Conservation (phyloP, 2,329 filamentous ascomycete genomes). For the Alternaria arborescens region DNA sequence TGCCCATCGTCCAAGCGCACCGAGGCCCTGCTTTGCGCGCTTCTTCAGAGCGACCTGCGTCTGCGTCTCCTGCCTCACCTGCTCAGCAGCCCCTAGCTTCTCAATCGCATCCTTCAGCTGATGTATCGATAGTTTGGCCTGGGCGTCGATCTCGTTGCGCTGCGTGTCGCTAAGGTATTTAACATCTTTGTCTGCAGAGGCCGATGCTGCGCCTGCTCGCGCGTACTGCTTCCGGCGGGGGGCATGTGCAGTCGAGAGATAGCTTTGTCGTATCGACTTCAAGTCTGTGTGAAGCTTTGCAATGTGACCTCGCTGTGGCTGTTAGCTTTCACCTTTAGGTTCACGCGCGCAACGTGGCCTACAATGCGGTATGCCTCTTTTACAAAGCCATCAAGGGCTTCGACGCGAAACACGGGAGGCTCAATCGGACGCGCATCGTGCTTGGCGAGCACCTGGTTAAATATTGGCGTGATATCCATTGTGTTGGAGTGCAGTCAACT, state of each 20-base stretch:
- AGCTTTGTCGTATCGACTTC: slow-evolving; percentile 83
- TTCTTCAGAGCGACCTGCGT: slow-evolving; percentile 75
- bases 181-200: slow-evolving; percentile 54
- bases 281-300: slow-evolving; percentile 81
- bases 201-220: slow-evolving; percentile 37
- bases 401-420: slow-evolving; percentile 52
- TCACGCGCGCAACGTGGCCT: slow-evolving; percentile 48
- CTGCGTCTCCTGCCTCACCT: slow-evolving; percentile 80
- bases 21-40: slow-evolving; percentile 68
- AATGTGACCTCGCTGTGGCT: slow-evolving; percentile 80
- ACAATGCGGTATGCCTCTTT: slow-evolving; percentile 96
- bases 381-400: slow-evolving; percentile 79
- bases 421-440: slow-evolving; percentile 64
- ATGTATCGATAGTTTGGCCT: slow-evolving; percentile 84
- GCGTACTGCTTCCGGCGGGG: slow-evolving; percentile 62
- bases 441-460: slow-evolving; percentile 73
- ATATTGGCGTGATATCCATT: slow-evolving; percentile 71
- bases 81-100: slow-evolving; percentile 81
- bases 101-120: slow-evolving; percentile 85
- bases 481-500: slow-evolving; percentile 25
- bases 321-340: slow-evolving; percentile 34
- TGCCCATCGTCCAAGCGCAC: slow-evolving; percentile 74
- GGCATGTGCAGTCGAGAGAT: slow-evolving; percentile 81
- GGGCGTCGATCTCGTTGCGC: slow-evolving; percentile 85
- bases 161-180: slow-evolving; percentile 79